phyloP scores from a whole-genome alignment of 148 eudicot species.

The Vaccinium darrowii region DNA sequence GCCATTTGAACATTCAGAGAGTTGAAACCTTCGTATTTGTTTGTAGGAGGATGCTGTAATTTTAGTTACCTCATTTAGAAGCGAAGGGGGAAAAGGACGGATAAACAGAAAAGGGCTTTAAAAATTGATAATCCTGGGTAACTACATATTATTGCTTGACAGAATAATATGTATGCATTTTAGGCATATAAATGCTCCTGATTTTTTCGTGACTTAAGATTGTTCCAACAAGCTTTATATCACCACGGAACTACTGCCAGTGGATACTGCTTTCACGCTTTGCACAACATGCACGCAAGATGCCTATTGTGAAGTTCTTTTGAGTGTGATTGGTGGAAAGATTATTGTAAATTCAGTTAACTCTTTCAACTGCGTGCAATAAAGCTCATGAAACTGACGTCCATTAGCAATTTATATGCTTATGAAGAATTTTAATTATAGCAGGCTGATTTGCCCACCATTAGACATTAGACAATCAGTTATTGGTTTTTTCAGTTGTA shows the following conservation, averaged over 20 bases:
- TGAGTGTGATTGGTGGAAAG: not conserved
- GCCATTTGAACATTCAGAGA: not conserved
- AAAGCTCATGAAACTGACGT: not conserved
- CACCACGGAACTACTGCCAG: not conserved
- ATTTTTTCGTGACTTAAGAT: not conserved
- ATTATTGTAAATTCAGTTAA: not conserved
- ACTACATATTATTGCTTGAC: not conserved
- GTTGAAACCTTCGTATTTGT: not conserved
- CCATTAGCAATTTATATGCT: not conserved
- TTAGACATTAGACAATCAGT: slow-evolving; percentile 7
- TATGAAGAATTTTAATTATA: not conserved
- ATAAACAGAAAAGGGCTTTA: not conserved
- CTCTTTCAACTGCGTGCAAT: not conserved
- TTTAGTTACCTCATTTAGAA: not conserved
- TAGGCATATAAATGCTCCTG: not conserved
- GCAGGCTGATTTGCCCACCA: not conserved
- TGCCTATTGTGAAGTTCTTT: slow-evolving; percentile 1
- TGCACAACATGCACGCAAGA: not conserved
- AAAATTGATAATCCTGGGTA: not conserved
- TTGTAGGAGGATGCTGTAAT: not conserved
- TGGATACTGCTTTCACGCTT: not conserved
- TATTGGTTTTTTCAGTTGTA: not conserved
- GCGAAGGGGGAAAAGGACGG: too few relatives aligned
- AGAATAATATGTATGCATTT: not conserved
- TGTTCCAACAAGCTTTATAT: not conserved